These are phyloP conservation scores for Umbelopsis sp. DNA, from an alignment of 192 early-diverging fungal genomes.

Conservation along the genomic window DNA sequence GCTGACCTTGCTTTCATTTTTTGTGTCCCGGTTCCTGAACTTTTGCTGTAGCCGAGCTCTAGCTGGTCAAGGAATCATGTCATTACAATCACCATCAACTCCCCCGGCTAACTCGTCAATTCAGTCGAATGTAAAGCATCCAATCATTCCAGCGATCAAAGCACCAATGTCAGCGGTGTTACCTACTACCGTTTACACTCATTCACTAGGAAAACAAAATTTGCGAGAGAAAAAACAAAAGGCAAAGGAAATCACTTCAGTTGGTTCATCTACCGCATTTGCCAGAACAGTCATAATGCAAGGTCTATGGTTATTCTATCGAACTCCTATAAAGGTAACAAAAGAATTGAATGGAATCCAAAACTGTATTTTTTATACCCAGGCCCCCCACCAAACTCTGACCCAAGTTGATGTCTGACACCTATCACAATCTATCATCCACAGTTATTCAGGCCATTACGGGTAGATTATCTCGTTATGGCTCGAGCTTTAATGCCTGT, in stretches of 20 bases:
- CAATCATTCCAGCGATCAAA: neutral
- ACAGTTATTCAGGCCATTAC: constrained; percentile 72
- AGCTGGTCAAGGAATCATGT: neutral
- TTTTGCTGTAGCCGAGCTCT: neutral
- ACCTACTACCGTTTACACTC: neutral
- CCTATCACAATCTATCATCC: constrained; percentile 4
- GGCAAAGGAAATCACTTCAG: constrained; percentile 50
- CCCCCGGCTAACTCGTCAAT: neutral
- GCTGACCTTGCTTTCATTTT: neutral
- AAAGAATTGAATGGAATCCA: no score
- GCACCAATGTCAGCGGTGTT: neutral
- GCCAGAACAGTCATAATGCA: constrained; percentile 57
- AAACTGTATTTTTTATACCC: neutral
- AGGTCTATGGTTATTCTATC: constrained; percentile 53
- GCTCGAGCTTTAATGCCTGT: constrained; percentile 71
- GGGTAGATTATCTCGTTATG: constrained; percentile 79
- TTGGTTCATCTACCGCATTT: constrained; percentile 57
- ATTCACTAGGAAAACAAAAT: neutral
- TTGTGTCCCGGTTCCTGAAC: neutral
- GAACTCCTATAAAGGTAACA: constrained; percentile 61
- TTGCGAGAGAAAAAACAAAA: constrained; percentile 40
- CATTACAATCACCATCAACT: neutral
- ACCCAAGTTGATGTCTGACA: neutral
- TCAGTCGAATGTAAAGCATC: neutral
- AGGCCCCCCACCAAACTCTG: neutral